Conservation (phyloP, 2,329 filamentous ascomycete genomes). For the Beauveria australis region DNA sequence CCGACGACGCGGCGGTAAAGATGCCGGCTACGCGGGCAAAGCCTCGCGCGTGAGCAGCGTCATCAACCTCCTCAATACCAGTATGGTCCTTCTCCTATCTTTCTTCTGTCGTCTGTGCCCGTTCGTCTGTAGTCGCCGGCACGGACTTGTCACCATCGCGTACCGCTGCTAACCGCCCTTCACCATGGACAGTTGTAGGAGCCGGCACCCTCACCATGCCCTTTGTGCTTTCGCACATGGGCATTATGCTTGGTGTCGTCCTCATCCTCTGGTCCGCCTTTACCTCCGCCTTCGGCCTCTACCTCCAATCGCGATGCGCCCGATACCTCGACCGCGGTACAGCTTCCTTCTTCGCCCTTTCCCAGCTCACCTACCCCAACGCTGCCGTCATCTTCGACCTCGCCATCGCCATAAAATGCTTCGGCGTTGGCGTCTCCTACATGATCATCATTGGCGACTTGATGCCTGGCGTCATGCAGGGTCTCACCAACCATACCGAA, state of each 20-base stretch:
- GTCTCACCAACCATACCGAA: constrained; percentile 61
- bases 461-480: constrained; percentile 88
- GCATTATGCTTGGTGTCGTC: constrained; percentile 73
- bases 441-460: constrained; percentile 97
- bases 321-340: constrained; percentile 84
- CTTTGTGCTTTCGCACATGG: constrained; percentile 92
- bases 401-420: constrained; percentile 95
- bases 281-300: constrained; percentile 85
- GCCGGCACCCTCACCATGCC: constrained; percentile 93
- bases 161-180: constrained; percentile 14
- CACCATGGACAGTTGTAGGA: constrained; percentile 62
- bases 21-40: constrained; percentile 58
- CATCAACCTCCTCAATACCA: constrained; percentile 94
- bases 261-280: constrained; percentile 88
- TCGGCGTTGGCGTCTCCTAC: constrained; percentile 94
- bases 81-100: constrained; percentile 37
- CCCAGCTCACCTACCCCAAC: constrained; percentile 93
- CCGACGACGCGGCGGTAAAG: constrained; percentile 60
- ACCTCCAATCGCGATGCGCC: constrained; percentile 87
- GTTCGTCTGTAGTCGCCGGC: neutral
- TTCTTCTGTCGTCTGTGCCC: neutral
- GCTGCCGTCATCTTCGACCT: constrained; percentile 91
- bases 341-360: constrained; percentile 92
- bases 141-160: neutral
- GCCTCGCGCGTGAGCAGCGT: constrained; percentile 87